phyloP scores from a whole-genome alignment of 2,329 filamentous ascomycete species.

The Juglanconis oblonga region DNA sequence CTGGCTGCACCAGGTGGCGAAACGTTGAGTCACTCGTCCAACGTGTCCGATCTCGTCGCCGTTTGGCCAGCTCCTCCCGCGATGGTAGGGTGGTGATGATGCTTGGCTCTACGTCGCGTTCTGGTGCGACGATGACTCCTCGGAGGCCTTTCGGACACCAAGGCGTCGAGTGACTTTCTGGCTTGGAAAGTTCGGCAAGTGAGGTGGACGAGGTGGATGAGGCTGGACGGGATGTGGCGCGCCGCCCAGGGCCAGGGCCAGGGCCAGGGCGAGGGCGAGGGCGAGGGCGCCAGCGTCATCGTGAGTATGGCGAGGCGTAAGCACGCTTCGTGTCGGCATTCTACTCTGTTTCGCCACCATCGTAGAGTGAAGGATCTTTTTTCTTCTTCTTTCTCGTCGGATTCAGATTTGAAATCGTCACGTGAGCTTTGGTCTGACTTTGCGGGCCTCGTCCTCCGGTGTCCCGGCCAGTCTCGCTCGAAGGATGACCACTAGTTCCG shows the following conservation, averaged over 20 bases:
- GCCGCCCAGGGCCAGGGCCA: no score
- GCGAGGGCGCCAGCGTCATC: not conserved
- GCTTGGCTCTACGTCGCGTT: no score
- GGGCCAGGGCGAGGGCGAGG: not conserved
- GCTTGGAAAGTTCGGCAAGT: no score
- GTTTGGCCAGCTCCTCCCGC: not conserved
- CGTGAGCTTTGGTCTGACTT: not conserved
- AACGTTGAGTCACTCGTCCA: conserved; percentile 8
- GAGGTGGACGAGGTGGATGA: no score
- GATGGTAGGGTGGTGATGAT: not conserved
- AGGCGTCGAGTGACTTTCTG: no score
- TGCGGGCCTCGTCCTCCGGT: not conserved
- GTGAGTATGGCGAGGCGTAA: not conserved
- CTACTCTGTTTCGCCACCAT: not conserved
- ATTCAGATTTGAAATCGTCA: not conserved
- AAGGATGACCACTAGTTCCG: not conserved
- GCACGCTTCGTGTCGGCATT: not conserved
- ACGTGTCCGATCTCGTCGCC: conserved; percentile 5
- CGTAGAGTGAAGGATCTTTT: not conserved
- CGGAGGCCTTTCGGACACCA: conserved; percentile 8
- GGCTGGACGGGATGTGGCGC: no score
- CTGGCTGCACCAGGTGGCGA: conserved; percentile 13
- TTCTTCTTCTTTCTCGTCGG: not conserved
- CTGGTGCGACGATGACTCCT: not conserved
- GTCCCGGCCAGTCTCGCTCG: not conserved